phyloP scores from a whole-genome alignment of 805 yeast species.

The Saturnispora sekii region DNA sequence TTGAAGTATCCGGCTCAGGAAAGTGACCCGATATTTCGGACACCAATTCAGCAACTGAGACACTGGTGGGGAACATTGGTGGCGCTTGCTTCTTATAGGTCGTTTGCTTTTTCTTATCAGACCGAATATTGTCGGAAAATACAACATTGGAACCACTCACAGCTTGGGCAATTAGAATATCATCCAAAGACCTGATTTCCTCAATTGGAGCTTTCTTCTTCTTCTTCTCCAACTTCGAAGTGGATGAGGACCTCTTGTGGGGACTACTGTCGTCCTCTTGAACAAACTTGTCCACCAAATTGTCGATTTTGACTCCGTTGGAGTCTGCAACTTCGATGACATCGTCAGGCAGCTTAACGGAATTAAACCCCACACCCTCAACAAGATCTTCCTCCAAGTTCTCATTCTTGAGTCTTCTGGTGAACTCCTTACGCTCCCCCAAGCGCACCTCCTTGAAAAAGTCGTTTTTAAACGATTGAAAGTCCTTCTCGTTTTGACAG shows the following conservation, averaged over 20 bases:
- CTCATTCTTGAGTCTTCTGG: slow-evolving; percentile 9
- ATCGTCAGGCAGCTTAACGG: slow-evolving; percentile 12
- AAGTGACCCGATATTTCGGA: too few species aligned
- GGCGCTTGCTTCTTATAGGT: too few species aligned
- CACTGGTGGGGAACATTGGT: too few species aligned
- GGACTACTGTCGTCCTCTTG: too few species aligned
- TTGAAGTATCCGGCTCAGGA: slow-evolving; percentile 1
- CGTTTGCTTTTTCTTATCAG: background rate
- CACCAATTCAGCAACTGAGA: background rate
- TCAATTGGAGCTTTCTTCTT: background rate
- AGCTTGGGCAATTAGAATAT: background rate
- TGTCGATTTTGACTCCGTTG: slow-evolving; percentile 3
- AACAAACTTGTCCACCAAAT: slow-evolving; percentile 8
- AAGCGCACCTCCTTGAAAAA: slow-evolving; percentile 14
- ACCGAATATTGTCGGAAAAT: background rate
- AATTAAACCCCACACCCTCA: slow-evolving; percentile 13
- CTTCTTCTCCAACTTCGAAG: background rate
- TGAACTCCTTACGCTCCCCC: slow-evolving; percentile 13
- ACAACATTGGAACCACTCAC: slow-evolving; percentile 1
- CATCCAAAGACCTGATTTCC: background rate
- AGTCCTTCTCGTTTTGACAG: slow-evolving; percentile 20
- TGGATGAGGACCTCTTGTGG: too few species aligned
- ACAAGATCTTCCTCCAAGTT: slow-evolving; percentile 15
- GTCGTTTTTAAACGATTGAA: slow-evolving; percentile 19
- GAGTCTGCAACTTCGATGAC: slow-evolving; percentile 13